A percentile compares a stretch with the other conserved stretches of the same genome.
Evolutionary conservation across 176 grass and related monocot species (phyloP).

Genomic region (Alloteropsis semialata): DNA sequence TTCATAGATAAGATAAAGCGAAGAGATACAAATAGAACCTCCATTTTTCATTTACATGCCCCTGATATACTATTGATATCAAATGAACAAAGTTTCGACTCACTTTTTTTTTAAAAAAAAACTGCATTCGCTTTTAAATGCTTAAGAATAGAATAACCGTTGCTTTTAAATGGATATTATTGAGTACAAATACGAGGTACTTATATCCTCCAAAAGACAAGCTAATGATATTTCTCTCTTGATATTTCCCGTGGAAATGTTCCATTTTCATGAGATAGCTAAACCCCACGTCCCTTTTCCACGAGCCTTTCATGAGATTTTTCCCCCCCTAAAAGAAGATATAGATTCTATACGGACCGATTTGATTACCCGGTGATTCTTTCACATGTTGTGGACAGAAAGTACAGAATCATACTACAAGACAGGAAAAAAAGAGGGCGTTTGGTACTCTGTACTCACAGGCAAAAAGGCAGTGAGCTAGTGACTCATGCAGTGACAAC

Average conservation of each 20-base stretch:
- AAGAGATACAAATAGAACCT: no score
- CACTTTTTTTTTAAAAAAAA: no score
- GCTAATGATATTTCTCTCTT: neutral
- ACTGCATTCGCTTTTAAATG: neutral
- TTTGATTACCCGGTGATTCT: conserved; percentile 15
- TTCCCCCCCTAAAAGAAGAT: conserved; percentile 7
- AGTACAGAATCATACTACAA: neutral
- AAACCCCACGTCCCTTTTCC: neutral
- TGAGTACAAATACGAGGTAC: neutral
- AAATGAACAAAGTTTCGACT: neutral
- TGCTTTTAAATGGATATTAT: neutral
- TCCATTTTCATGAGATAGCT: neutral
- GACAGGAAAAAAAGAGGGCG: no score
- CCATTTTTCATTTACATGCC: no score
- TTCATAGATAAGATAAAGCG: no score
- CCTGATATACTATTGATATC: neutral
- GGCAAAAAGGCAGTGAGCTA: no score
- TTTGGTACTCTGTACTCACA: neutral
- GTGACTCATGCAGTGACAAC: neutral
- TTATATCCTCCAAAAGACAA: neutral
- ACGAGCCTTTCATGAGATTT: neutral
- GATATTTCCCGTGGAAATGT: neutral
- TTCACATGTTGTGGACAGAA: neutral
- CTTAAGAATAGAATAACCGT: neutral
- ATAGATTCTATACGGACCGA: neutral